phyloP scores from a whole-genome alignment of 1,139 yeast species.

The Magnusiomyces fungicola region DNA sequence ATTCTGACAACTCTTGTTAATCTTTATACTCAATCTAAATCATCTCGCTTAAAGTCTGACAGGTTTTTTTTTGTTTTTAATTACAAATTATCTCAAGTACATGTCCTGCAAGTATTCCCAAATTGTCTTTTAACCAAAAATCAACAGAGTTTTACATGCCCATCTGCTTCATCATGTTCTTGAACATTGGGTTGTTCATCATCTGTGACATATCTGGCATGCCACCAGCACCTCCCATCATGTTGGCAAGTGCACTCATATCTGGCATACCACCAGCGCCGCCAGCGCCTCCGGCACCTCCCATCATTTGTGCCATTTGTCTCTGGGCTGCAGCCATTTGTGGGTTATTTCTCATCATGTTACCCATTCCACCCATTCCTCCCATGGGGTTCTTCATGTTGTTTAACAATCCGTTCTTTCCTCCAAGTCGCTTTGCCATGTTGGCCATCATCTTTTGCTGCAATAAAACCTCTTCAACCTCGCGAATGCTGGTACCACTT shows the following conservation, averaged over 20 bases:
- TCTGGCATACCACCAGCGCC: conserved; percentile 34
- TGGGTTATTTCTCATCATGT: conserved; percentile 24
- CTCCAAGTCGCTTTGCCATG: conserved; percentile 71
- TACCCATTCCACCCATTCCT: conserved; percentile 17
- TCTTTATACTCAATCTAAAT: too few relatives aligned
- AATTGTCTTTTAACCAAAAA: too few relatives aligned
- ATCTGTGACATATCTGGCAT: conserved; percentile 46
- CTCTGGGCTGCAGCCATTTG: conserved; percentile 35
- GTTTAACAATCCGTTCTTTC: conserved; percentile 41
- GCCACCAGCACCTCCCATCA: conserved; percentile 32
- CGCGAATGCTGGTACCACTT: conserved; percentile 90
- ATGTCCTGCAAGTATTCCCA: too few relatives aligned
- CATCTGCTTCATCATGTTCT: conserved; percentile 72
- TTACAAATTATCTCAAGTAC: too few relatives aligned
- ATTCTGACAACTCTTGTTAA: too few relatives aligned
- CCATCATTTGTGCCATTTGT: conserved; percentile 33
- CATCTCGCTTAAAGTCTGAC: too few relatives aligned
- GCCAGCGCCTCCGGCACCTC: conserved; percentile 32
- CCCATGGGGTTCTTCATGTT: conserved; percentile 25
- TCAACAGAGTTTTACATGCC: conserved; percentile 43
- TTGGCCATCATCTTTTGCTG: conserved; percentile 94
- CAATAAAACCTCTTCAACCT: conserved; percentile 84
- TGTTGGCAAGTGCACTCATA: conserved; percentile 41
- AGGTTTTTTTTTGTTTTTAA: too few relatives aligned
- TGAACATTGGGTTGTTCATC: conserved; percentile 63